These are phyloP conservation scores for Zea mays DNA, from an alignment of 176 grass and related monocot species.

Conservation along the genomic window Zm-B73-REFERENCE-NAM-5.0 NC_050101.1:139449001-139449500, in stretches of 20 bases:
- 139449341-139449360: constrained; percentile 84
- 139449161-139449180: constrained; percentile 74
- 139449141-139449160: constrained; percentile 63
- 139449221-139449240: background rate
- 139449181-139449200: constrained; percentile 64
- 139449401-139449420: constrained; percentile 59
- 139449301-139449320: constrained; percentile 87
- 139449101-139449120: constrained; percentile 78
- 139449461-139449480: constrained; percentile 13
- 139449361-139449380: constrained; percentile 82
- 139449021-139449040: constrained; percentile 73
- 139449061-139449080: constrained; percentile 89
- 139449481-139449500: background rate
- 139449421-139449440: constrained; percentile 76
- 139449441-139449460: constrained; percentile 82
- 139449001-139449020: constrained; percentile 58
- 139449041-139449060: constrained; percentile 78
- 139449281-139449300: constrained; percentile 63
- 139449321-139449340: constrained; percentile 91
- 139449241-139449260: background rate
- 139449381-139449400: constrained; percentile 67
- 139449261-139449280: background rate
- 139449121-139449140: constrained; percentile 73
- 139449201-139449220: constrained; percentile 10
- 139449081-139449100: constrained; percentile 90